Conservation (phyloP, 2,329 filamentous ascomycete species). For the Penicillium digitatum region DNA sequence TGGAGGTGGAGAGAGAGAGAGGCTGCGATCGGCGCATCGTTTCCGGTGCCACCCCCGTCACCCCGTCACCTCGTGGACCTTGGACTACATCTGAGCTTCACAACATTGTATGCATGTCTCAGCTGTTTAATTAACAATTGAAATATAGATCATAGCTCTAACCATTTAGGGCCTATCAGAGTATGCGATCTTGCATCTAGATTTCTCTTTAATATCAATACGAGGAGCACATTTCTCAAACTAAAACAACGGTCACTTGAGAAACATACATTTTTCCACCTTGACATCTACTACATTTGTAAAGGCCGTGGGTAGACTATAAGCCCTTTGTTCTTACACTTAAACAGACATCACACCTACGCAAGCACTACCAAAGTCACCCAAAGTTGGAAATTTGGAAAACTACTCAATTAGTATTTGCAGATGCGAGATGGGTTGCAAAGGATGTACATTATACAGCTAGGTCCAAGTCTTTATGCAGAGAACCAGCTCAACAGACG, state of each 20-base stretch:
- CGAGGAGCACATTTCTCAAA: too few species aligned
- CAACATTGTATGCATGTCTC: neutral
- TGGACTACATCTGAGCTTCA: too few species aligned
- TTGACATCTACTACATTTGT: too few species aligned
- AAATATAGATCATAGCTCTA: neutral
- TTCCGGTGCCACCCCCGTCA: constrained; percentile 1
- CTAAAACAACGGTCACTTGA: too few species aligned
- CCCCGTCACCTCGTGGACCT: neutral
- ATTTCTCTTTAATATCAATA: neutral
- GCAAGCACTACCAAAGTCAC: neutral
- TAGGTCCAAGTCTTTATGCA: neutral
- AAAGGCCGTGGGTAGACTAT: too few species aligned
- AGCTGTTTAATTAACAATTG: neutral
- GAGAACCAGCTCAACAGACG: constrained; percentile 6
- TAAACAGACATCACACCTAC: neutral
- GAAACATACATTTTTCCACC: too few species aligned
- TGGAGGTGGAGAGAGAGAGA: constrained; percentile 10
- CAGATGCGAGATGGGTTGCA: neutral
- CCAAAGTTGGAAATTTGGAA: too few species aligned
- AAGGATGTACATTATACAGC: neutral
- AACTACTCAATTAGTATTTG: neutral
- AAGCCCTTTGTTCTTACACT: too few species aligned
- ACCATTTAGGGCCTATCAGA: neutral
- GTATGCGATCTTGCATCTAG: neutral
- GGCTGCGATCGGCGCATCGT: constrained; percentile 11